Evolutionary conservation across 2,329 filamentous ascomycete species (phyloP), one percentile per base, ranked within the genome.

Genomic region (Cadophora luteo-olivacea): DNA sequence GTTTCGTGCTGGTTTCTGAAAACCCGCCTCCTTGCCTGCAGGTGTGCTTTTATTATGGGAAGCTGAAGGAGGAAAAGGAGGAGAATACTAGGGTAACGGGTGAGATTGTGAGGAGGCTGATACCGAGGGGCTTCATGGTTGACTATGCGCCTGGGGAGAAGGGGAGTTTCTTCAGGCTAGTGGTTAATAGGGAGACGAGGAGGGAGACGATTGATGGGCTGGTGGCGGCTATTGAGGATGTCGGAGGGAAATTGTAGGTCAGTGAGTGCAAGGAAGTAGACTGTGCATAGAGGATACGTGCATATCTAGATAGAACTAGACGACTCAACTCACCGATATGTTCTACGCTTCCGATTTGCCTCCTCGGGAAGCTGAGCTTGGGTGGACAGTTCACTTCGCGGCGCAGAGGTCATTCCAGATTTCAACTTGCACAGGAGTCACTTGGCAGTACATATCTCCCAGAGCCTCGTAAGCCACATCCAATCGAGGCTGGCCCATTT

Each of bases 21-120:
- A 90, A 92, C 74, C 92, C 93, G 32, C 90, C 94, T 58, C 92
- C 93, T 0, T 98, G 95, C 80, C 82, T 97, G 78, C 96, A 98
- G 81, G 92, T 98, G 25, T 97, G 95, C 83, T 98, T 98, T 79
- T 97, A 97, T 79, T 94, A 92, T 1, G 87, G 89, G 2, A 75
- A 79, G 67, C 71, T 91, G 66, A 76, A 79, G 1, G 73, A 68
- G 67, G 81, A 72, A 69, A 79, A 73, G 72, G 78, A 71, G 66
- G 78, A 77, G 63, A 91, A 90, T 76, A 85, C 84, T 63, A 81
- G 78, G 73, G 77, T 83, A 6, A 92, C 90, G 4, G 83, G 83
- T 72, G 79, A 80, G 49, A 84, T 92, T 60, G 84, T 85, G 6
- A 79, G 82, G 68, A 80, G 78, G 33, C 79, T 92, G 72, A 82